Percentiles rank a stretch among this genome's conserved stretches.
phyloP scores from a whole-genome alignment of 495 filamentous ascomycete genomes.

The Neurospora pannonica region DNA sequence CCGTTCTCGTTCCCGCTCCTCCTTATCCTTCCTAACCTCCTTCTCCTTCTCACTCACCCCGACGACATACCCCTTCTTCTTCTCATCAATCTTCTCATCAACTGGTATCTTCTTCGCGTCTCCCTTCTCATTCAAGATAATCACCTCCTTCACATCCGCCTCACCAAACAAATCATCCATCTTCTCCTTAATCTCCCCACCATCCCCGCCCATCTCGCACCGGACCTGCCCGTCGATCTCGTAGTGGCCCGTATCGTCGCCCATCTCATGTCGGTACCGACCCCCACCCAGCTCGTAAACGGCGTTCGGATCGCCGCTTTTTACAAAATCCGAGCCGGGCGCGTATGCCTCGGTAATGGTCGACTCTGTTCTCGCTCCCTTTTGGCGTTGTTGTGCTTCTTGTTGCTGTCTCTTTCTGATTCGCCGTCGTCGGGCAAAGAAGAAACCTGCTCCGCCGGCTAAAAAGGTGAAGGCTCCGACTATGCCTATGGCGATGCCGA shows the following conservation, averaged over 20 bases:
- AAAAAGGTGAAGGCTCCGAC: slow-evolving; percentile 10
- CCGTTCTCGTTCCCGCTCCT: background rate
- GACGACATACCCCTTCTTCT: background rate
- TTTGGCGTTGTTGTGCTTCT: background rate
- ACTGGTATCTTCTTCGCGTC: background rate
- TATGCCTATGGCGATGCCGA: slow-evolving; percentile 1
- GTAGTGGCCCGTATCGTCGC: slow-evolving; percentile 3
- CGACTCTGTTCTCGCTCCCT: background rate
- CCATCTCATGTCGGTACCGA: slow-evolving; percentile 16
- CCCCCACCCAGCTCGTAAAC: slow-evolving; percentile 18
- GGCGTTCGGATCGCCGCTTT: background rate
- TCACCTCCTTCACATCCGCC: background rate
- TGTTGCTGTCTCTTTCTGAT: background rate
- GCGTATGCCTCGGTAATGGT: background rate
- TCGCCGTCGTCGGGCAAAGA: background rate
- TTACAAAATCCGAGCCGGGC: background rate
- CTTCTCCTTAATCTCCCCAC: background rate
- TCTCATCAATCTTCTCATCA: background rate
- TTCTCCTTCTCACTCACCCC: background rate
- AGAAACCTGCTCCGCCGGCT: slow-evolving; percentile 3
- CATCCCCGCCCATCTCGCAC: slow-evolving; percentile 5
- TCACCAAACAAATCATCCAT: background rate
- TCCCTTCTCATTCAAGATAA: background rate
- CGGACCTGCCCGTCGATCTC: slow-evolving; percentile 18
- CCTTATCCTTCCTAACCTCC: background rate